Evolutionary conservation across 179 eudicot species (phyloP), one percentile per base, ranked within the genome.

Genomic region (Spinacia oleracea): DNA sequence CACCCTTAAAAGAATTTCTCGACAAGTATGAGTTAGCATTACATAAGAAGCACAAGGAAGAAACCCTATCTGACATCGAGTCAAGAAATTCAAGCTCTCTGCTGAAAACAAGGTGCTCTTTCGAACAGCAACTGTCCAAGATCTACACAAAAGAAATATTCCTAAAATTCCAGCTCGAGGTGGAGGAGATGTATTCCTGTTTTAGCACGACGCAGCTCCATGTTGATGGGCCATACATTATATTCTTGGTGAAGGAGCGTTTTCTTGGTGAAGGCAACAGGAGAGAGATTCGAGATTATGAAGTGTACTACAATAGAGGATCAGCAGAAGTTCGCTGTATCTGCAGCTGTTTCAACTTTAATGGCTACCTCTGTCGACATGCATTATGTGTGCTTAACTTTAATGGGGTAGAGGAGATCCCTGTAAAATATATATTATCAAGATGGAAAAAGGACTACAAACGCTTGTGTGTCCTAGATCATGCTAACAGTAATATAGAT

Each of bases 1-100:
- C 96, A 14, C 85, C 94, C 50, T 58, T 91, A 58, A 91, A 89
- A 82, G 97, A 93, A 84, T 90, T 91, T 68, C 91, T 93, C 3
- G 93, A 91, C 84, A 83, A 88, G 78, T 92, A 92, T 72, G 97
- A 91, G 73, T 66, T 86, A 42, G 89, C 90, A 53, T 70, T 89
- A 76, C 91, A 90, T 9, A 86, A 79, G 70, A 86, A 86, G 76
- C 81, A 86, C 79, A 83, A 81, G 70, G 88, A 86, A 79, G 88
- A 86, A 79, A 73, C 83, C 25, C 82, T 86, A 27, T 84, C 88
- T 38, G 88, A 86, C 70, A 73, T 81, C 4, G 88, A 86, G 64
- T 86, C 86, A 3, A 79, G 88, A 76, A 84, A 14, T 59, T 76
- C 83, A 32, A 78, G 23, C 63, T 79, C 81, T 21, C 31, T 53